Conservation (phyloP, 495 filamentous ascomycete genomes). For the Massariosphaeria phaeospora region DNA sequence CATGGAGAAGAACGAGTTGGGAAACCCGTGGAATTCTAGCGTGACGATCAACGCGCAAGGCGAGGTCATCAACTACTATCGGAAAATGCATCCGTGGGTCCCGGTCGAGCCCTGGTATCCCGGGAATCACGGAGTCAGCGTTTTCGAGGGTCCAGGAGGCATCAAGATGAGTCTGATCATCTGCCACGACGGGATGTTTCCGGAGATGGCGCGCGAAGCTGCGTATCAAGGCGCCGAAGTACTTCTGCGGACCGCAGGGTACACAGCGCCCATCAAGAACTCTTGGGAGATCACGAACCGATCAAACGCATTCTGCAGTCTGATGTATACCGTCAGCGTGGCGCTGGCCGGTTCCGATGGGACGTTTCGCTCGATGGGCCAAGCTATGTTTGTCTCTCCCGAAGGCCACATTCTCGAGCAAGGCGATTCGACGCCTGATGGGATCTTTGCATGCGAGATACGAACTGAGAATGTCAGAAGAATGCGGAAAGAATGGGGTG, state of each 20-base stretch:
- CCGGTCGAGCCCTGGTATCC: constrained; percentile 31
- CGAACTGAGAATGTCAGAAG: constrained; percentile 11
- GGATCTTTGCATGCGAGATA: constrained; percentile 28
- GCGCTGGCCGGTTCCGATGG: constrained; percentile 27
- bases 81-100: constrained; percentile 30
- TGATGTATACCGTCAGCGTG: constrained; percentile 27
- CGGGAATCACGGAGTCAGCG: constrained; percentile 18
- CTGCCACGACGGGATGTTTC: constrained; percentile 29
- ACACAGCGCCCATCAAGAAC: constrained; percentile 25
- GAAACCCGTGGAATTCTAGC: constrained; percentile 26
- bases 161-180: constrained; percentile 28
- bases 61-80: constrained; percentile 27
- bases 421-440: constrained; percentile 15
- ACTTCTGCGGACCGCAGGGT: constrained; percentile 24
- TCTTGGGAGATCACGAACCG: constrained; percentile 29
- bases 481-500: constrained; percentile 20
- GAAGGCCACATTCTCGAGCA: constrained; percentile 22
- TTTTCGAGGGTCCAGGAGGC: constrained; percentile 16
- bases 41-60: constrained; percentile 20
- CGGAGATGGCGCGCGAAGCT: constrained; percentile 29
- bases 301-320: constrained; percentile 20
- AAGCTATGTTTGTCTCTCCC: constrained; percentile 27
- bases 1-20: constrained; percentile 26
- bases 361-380: constrained; percentile 25
- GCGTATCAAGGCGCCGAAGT: constrained; percentile 27